Evolutionary conservation across 1,139 yeast genomes (phyloP), one percentile per base, ranked within the genome.

Genomic region (Geotrichum citri-aurantii): DNA sequence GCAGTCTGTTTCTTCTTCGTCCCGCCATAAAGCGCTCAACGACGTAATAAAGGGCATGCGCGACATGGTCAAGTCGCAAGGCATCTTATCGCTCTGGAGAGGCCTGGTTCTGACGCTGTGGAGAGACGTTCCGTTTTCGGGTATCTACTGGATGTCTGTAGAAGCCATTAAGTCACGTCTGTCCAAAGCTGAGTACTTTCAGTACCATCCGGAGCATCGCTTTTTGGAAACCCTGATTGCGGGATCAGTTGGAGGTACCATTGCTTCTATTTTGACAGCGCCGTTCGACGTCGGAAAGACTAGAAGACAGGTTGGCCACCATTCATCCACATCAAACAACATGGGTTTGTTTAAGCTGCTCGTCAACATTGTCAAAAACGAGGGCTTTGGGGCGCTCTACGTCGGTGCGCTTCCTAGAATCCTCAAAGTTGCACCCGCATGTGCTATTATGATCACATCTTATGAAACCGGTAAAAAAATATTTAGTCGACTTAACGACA

Each of bases 201-300:
- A 61, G 11, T 63, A 61, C 11, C 64, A 65, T 37, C 62, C 79
- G 31, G 80, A 81, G 61, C 79, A 80, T 58, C 80, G 87, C 1
- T 89, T 93, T 65, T 61, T 80, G 2, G 85, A 88, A 61, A 84
- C 96, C 31, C 92, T 93, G 68, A 65, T 88, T 1, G 82, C 96
- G 8, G 99, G 99, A 0, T 86, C 95, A 0, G 65, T 87, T 0
- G 84, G 96, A 7, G 99, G 99, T 1, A 73, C 88, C 0, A 74
- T 88, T 11, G 97, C 98, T 0, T 97, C 98, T 0, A 67, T 92
- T 7, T 75, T 81, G 56, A 93, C 99, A 1, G 90, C 95, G 61
- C 98, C 99, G 0, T 93, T 93, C 69, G 99, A 93, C 71, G 99
- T 95, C 10, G 99, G 97, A 7, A 93, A 93, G 69, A 93, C 99